Base-by-base conservation (phyloP, 257 asterid genomes). In the Solanum etuberosum region DNA sequence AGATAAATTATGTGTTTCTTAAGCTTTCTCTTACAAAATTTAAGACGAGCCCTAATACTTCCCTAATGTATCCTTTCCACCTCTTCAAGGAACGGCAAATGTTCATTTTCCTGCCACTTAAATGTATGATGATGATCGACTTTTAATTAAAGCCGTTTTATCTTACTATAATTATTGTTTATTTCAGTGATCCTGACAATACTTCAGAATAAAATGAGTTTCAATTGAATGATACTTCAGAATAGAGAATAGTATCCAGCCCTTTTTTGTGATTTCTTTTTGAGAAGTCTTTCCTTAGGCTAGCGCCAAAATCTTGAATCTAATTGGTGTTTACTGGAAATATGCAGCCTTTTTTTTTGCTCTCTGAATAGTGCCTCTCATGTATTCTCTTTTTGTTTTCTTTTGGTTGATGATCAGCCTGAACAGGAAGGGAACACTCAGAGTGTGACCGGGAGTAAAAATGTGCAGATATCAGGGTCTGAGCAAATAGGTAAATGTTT, bases 401-500 rank as follows among this genome's bases (percentile, higher is more conserved):
- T 37, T 88, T 88, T 85, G 40, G 82, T 83, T 91, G 94, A 77
- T 77, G 83, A 77, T n/a, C 85, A 84, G 85, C 88, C 86, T 67
- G 87, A 84, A 82, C 83, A 86, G 71, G 91, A 90, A 43, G 61
- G 61, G 61, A 85, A 88, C 86, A 65, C 25, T 68, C 85, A 89
- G 88, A 86, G 87, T 67, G 84, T 46, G 63, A 86, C 31, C 6
- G 70, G 70, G 70, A 61, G 70, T 61, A 10, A 90, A 83, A 91
- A 85, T 68, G 80, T 67, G 77, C 89, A 85, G 86, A 59, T 88
- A 86, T 86, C 87, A 54, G 87, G 82, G 86, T 46, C 92, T 83
- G 92, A 82, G 83, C 34, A 63, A 27, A 70, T 90, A 89, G 94
- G 97, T 93, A 90, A 43, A 16, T 46, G 20, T 37, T 46, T 83